Evolutionary conservation across 2,329 filamentous ascomycete genomes (phyloP).

Genomic region (Aspergillus udagawae): DNA sequence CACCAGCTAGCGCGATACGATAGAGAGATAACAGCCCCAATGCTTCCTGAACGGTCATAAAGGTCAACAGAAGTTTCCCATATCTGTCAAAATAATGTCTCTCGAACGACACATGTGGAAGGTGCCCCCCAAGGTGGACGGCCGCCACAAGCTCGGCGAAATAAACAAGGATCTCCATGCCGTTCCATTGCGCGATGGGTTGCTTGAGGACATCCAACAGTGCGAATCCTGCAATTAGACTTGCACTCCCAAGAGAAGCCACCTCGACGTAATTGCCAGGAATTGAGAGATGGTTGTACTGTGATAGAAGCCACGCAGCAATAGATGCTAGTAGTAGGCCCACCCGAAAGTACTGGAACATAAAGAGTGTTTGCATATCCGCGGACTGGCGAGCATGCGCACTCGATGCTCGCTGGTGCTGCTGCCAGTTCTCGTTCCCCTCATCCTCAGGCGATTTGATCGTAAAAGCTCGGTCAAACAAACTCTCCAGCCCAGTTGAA

Average conservation of each 20-base stretch:
- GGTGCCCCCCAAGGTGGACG: constrained; percentile 34
- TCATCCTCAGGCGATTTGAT: constrained; percentile 28
- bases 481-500: constrained; percentile 44
- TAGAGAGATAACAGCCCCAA: constrained; percentile 27
- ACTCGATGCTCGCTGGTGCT: constrained; percentile 6
- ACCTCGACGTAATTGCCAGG: constrained; percentile 37
- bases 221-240: constrained; percentile 38
- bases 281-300: constrained; percentile 26
- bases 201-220: constrained; percentile 36
- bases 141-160: constrained; percentile 36
- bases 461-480: constrained; percentile 46
- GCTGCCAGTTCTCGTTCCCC: constrained; percentile 17
- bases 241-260: constrained; percentile 35
- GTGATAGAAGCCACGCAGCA: constrained; percentile 30
- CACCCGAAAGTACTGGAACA: constrained; percentile 28
- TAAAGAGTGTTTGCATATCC: constrained; percentile 14
- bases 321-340: constrained; percentile 28
- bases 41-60: constrained; percentile 39
- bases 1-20: constrained; percentile 5
- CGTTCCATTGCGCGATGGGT: constrained; percentile 36
- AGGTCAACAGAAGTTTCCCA: constrained; percentile 35
- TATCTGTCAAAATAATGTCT: constrained; percentile 37
- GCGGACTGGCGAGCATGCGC: constrained; percentile 3
- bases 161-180: constrained; percentile 36
- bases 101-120: constrained; percentile 27